Evolutionary conservation across 352 stramenopile species (phyloP), one percentile per base, ranked within the genome.

Genomic region (Globisporangium rhizosaccharum): DNA sequence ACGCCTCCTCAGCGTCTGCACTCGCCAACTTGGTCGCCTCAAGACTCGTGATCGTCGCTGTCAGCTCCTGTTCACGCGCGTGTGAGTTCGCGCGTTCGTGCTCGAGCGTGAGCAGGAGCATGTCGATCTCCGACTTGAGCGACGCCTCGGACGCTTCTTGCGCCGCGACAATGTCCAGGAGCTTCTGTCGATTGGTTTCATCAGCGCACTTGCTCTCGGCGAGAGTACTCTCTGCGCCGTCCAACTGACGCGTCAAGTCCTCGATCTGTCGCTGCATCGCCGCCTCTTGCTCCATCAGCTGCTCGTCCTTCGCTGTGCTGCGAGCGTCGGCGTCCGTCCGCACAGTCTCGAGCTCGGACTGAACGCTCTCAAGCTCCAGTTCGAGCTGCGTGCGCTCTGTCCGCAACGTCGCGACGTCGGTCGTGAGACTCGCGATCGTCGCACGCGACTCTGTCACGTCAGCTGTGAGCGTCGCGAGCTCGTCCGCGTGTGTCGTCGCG

Each of bases 101-200:
- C 45, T 77, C 72, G 11, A 85, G 70, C 37, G 77, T 75, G 26
- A 72, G 52, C 1, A 66, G 67, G 20, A 83, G 55, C 20, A 63
- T 66, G 37, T 81, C 71, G n/a, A 85, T 59, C 56, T 83, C 70
- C 3, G 49, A 53, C 15, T 71, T 58, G 53, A 78, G 67, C 9
- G 63, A 71, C 48, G 60, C 66, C 53, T 81, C 71, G 59, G 79
- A 71, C 20, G 77, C 71, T 44, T 79, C 72, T 45, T 82, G 75
- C 7, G 63, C 60, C 57, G 71, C 66, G 0, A 76, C 72, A 59
- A 83, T 68, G 17, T 76, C 71, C 17, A 79, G 53, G 18, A 85
- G 41, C 54, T 67, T 64, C 37, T 73, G 56, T 17, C 71, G 75
- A 45, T 66, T 79, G 12, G 47, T 10, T 28, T 81, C 71, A 45